These are phyloP conservation scores for Prasinococcaceae sp. DNA, from an alignment of 139 green algal species.

Conservation along the genomic window DNA sequence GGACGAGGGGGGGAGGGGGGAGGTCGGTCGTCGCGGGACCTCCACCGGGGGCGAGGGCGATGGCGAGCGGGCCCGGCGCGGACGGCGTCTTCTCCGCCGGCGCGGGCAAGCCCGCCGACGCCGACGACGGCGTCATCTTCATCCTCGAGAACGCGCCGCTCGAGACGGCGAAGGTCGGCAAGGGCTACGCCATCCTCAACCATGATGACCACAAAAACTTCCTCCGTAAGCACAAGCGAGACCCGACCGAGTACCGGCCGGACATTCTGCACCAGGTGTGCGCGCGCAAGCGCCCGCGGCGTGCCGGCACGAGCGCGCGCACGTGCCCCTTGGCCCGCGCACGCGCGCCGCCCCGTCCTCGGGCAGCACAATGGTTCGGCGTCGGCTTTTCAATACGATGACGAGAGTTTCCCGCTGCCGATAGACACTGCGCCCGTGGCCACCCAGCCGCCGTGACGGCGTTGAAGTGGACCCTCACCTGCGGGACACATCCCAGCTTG, in stretches of 20 bases:
- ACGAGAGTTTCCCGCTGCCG: too few species aligned
- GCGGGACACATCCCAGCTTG: too few species aligned
- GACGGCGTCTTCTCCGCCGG: neutral
- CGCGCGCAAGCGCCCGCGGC: neutral
- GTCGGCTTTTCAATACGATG: neutral
- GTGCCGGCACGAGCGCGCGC: neutral
- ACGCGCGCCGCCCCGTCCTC: neutral
- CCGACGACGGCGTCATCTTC: constrained; percentile 56
- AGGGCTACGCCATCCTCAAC: constrained; percentile 84
- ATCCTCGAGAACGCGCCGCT: constrained; percentile 82
- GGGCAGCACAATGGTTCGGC: neutral
- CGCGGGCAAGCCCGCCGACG: neutral
- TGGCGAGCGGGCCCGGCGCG: neutral
- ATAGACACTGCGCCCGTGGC: too few species aligned
- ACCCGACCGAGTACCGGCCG: constrained; percentile 72
- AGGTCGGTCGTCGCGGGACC: too few species aligned
- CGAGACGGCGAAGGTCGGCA: constrained; percentile 83
- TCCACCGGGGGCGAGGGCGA: too few species aligned
- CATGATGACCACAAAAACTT: constrained; percentile 90
- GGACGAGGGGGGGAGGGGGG: too few species aligned
- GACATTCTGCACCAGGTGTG: constrained; percentile 88
- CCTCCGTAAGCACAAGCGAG: constrained; percentile 63
- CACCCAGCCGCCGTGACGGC: too few species aligned
- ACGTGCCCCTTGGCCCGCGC: too few species aligned
- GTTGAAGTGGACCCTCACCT: too few species aligned